These are phyloP conservation scores for Silene coronaria DNA, from an alignment of 179 eudicot species.

Conservation along the genomic window DNA sequence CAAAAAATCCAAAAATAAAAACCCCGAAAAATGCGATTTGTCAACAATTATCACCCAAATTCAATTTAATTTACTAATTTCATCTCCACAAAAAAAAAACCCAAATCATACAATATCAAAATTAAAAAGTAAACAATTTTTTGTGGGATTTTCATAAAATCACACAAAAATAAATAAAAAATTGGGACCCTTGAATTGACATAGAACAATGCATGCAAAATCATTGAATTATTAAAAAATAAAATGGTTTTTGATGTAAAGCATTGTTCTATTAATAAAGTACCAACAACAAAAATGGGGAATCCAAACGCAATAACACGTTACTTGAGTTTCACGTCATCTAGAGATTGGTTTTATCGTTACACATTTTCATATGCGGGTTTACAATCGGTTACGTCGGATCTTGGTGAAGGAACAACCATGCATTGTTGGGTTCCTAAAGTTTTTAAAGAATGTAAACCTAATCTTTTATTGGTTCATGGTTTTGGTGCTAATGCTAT, in stretches of 20 bases:
- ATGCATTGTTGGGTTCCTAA: conserved; percentile 89
- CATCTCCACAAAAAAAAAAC: neutral
- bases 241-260: neutral
- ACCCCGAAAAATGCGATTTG: conserved; percentile 12
- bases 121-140: neutral
- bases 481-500: conserved; percentile 94
- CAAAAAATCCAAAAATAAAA: neutral
- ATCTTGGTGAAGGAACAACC: conserved; percentile 46
- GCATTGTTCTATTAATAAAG: conserved; percentile 11
- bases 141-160: neutral
- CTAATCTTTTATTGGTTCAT: conserved; percentile 62
- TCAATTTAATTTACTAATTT: neutral
- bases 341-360: conserved; percentile 59
- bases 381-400: conserved; percentile 46
- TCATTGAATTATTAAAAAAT: too few species aligned
- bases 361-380: conserved; percentile 49
- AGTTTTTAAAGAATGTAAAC: conserved; percentile 35
- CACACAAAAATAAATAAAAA: neutral
- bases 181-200: neutral
- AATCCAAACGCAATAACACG: conserved; percentile 17
- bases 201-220: conserved; percentile 14
- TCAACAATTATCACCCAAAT: neutral
- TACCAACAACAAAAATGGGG: conserved; percentile 7
- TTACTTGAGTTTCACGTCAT: conserved; percentile 61
- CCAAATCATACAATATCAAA: neutral